These are phyloP conservation scores for Penicillium bovifimosum DNA, from an alignment of 495 filamentous ascomycete species.

Conservation along the genomic window DNA sequence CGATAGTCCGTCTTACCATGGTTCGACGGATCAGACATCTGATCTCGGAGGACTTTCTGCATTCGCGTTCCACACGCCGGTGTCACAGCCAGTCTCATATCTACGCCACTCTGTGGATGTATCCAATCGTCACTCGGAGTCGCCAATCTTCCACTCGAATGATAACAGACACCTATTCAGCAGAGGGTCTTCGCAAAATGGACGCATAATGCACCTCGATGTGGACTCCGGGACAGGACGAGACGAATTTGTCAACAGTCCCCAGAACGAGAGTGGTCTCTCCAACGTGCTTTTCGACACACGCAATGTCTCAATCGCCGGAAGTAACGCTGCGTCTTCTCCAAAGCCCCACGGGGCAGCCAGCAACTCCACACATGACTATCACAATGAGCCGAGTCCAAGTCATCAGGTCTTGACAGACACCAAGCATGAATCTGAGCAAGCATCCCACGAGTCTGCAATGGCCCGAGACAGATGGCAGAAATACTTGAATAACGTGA, in stretches of 20 bases:
- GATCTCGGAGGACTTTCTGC: constrained; percentile 28
- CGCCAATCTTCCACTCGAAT: constrained; percentile 1
- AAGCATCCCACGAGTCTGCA: constrained; percentile 11
- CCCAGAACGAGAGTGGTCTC: background rate
- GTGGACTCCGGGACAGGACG: background rate
- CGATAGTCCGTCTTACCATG: constrained; percentile 17
- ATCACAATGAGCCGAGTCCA: background rate
- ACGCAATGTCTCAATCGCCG: background rate
- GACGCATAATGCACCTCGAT: constrained; percentile 1
- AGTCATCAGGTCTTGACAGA: background rate
- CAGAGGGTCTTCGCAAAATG: constrained; percentile 3
- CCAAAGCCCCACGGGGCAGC: background rate
- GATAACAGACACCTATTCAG: constrained; percentile 3
- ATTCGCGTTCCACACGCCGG: constrained; percentile 28
- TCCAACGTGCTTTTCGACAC: constrained; percentile 6
- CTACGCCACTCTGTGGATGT: constrained; percentile 28
- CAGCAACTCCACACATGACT: background rate
- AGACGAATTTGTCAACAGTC: background rate
- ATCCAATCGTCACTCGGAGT: constrained; percentile 6
- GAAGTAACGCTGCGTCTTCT: constrained; percentile 3
- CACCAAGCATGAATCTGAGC: background rate
- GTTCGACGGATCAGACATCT: constrained; percentile 25
- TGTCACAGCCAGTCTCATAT: constrained; percentile 35
- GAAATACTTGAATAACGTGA: constrained; percentile 37
- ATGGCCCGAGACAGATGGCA: constrained; percentile 36